phyloP scores from a whole-genome alignment of 768 basidiomycete species.

The Panellus pusillus region DNA sequence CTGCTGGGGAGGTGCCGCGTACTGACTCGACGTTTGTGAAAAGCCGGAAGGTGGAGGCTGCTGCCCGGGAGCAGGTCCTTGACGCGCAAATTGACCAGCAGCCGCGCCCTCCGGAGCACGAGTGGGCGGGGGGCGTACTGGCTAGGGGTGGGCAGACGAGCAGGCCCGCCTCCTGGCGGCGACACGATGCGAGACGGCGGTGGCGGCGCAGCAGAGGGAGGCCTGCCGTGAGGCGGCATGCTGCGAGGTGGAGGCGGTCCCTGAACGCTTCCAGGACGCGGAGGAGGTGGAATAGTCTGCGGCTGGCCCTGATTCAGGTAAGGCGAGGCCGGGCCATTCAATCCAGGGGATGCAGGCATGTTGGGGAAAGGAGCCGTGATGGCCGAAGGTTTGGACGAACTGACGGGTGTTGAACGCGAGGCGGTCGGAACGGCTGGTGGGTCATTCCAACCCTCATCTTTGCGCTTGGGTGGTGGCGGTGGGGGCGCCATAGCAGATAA shows the following conservation, averaged over 20 bases:
- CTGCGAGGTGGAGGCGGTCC: slow-evolving; percentile 42
- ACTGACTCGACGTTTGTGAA: slow-evolving; percentile 5
- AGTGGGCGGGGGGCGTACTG: slow-evolving; percentile 49
- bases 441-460: slow-evolving; percentile 91
- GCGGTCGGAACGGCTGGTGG: slow-evolving; percentile 56
- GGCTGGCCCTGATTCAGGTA: slow-evolving; percentile 44
- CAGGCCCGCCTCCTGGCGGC: slow-evolving; percentile 28
- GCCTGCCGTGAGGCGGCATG: slow-evolving; percentile 28
- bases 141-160: slow-evolving; percentile 44
- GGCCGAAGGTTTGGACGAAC: slow-evolving; percentile 57
- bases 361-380: slow-evolving; percentile 92
- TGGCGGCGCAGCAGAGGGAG: slow-evolving; percentile 22
- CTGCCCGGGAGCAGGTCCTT: slow-evolving; percentile 32
- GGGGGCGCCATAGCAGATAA: slow-evolving; percentile 12
- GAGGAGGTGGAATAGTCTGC: slow-evolving; percentile 57
- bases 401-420: slow-evolving; percentile 48
- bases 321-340: slow-evolving; percentile 46
- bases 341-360: slow-evolving; percentile 43
- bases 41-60: slow-evolving; percentile 24
- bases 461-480: slow-evolving; percentile 57
- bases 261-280: slow-evolving; percentile 61
- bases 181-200: slow-evolving; percentile 49
- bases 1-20: slow-evolving; percentile 24
- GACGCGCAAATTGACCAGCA: slow-evolving; percentile 39
- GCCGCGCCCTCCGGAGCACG: slow-evolving; percentile 44